Base-by-base conservation (phyloP, 2,329 filamentous ascomycete genomes). In the Alternaria hordeiaustralica region DNA sequence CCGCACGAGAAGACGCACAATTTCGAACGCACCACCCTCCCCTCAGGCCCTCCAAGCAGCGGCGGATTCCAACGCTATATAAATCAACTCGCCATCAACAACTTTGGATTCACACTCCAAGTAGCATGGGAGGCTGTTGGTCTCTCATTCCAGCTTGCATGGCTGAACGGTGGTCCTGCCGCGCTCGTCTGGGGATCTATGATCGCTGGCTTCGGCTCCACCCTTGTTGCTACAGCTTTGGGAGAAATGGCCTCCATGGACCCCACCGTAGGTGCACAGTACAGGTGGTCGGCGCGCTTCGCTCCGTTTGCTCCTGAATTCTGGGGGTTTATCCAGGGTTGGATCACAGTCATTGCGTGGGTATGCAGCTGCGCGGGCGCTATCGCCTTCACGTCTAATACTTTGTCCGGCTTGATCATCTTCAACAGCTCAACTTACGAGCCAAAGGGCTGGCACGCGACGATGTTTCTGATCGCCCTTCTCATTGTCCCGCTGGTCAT, bases 361-460 rank as follows among this genome's bases (percentile, higher is more conserved):
- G 62, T 67, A 61, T 68, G 47, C 69, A 79, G 72, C 20, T 36
- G 55, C 11, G 65, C 60, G 2, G 64, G 56, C n/a, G 75, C 55
- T 11, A 45, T 65, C 33, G 73, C 68, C 26, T 47, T 72, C 20
- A 41, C 58, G 12, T 61, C 67, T 11, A 69, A 69, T 13, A 61
- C 63, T 9, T 41, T 67, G 4, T 60, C 64, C 25, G 68, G 69
- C 2, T 59, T 73, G 11, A 61, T 72, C n/a, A 65, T 70, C 11
- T 71, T 84, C 25, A 82, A 79, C 28, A 64, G 81, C 13, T 60
- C 66, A 1, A 62, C 58, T 2, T 83, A 83, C 62, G 55, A 71
- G 4, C 65, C 72, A 1, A 63, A 82, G 53, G 60, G 71, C 21
- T 86, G 83, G 82, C 84, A 86, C 57, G 79, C 75, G 5, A 85